Evolutionary conservation across 768 basidiomycete species (phyloP), one percentile per base, ranked within the genome.

Genomic region (Termitomyces sp.): DNA sequence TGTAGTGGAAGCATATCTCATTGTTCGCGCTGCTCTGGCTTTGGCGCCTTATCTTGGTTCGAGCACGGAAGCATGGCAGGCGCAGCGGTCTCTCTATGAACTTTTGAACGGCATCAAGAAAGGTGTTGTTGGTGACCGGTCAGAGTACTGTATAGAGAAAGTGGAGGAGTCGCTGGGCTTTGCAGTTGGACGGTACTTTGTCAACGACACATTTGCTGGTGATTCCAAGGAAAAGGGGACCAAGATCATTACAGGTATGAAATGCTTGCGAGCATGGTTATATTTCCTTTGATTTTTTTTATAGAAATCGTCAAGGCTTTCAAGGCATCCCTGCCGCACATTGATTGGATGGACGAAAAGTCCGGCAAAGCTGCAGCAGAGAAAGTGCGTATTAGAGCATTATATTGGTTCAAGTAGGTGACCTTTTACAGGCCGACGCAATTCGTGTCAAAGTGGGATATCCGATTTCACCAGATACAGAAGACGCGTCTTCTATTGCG

Each of bases 371-470:
- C 86, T 56, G 97, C 97, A 5, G 84, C 86, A 14, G 82, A 87
- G 66, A 98, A 98, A 80, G 92, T 87, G 28, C 58, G 66, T 52
- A 42, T 30, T 38, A 61, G 4, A 53, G 24, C n/a, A 14, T 33
- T 16, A 43, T 20, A 2, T 24, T 49, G 18, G 43, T 35, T 38
- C 13, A 6, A 48, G 3, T 58, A 48, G 35, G 56, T 58, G 51
- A 58, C 57, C 61, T 36, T 61, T 64, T 12, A 18, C 20, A 90
- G 88, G 92, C 92, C 14, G 81, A 88, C 66, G 84, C 85, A 0
- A 87, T 95, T 60, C 84, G 86, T 30, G 82, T 93, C 70, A 96
- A 98, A 78, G 90, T 99, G 60, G 97, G 97, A 57, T 98, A 87
- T 73, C 96, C 97, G 1, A 66, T 87, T 12, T 92, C 85, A 2